These are phyloP conservation scores for Haemoproteus tartakovskyi DNA, from an alignment of 169 alveolate species.

Conservation along the genomic window DNA sequence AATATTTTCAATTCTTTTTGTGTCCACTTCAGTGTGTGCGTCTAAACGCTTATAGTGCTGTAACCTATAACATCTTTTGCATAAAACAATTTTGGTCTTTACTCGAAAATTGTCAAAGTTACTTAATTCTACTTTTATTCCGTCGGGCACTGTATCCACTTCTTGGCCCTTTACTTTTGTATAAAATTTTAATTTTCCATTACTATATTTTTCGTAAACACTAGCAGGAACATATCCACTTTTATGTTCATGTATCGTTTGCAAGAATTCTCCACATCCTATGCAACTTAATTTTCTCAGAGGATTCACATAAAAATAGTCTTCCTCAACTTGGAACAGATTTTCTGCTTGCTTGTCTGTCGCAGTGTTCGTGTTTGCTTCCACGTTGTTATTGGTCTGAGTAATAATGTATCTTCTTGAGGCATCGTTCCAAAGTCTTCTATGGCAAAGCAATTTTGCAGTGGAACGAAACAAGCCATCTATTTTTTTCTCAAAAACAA, in stretches of 20 bases:
- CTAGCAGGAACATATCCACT: constrained; percentile 72
- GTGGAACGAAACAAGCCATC: no score
- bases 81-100: constrained; percentile 71
- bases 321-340: constrained; percentile 52
- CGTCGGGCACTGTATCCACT: constrained; percentile 75
- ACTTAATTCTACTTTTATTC: constrained; percentile 74
- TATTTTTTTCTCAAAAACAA: no score
- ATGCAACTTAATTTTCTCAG: constrained; percentile 58
- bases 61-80: constrained; percentile 74
- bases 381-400: no score
- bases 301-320: constrained; percentile 51
- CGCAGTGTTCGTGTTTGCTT: no score
- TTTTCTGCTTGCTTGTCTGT: no score
- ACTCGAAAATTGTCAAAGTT: constrained; percentile 64
- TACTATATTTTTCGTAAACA: constrained; percentile 62
- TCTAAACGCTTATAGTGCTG: constrained; percentile 66
- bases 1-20: constrained; percentile 52
- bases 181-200: constrained; percentile 67
- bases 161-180: constrained; percentile 77
- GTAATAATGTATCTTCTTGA: no score
- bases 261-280: constrained; percentile 79
- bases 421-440: no score
- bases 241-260: constrained; percentile 68
- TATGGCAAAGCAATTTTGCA: no score
- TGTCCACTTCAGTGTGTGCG: constrained; percentile 45